Evolutionary conservation across 495 filamentous ascomycete species (phyloP), one percentile per base, ranked within the genome.

Genomic region (Xylona heveae): DNA sequence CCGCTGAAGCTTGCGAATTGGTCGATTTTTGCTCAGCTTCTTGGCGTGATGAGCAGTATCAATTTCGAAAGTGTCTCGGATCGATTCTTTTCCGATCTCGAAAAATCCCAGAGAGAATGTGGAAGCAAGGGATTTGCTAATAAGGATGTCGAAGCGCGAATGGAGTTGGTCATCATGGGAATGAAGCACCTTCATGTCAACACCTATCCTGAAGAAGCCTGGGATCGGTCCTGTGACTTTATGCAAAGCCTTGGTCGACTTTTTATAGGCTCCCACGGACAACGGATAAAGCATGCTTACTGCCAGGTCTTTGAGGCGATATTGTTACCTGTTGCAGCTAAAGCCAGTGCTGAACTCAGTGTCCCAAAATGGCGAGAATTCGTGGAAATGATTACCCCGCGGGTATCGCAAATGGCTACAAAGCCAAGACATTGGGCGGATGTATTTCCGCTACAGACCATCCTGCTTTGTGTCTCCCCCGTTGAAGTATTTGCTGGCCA

Each of bases 21-120:
- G 88, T 74, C 75, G 34, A 72, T 95, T 8, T 93, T 91, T 43
- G 73, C 76, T 16, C 81, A 91, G 44, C 55, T 95, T 12, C 59
- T 99, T 7, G 88, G 88, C 9, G 83, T 78, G 16, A 93, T 99
- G 83, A 91, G 88, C 51, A 77, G 74, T 32, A 67, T 80, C 40
- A 80, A 84, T 45, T 92, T 99, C 50, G 55, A 68, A 18, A 78
- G 68, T 38, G 85, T 99, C 19, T 65, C 78, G 16, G 66, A 72
- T 33, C 69, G 78, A 15, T 99, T 90, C 47, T 52, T 90, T 34
- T 50, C 50, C 14, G 84, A 94, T 47, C 64, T 99, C 3, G 74
- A 79, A 31, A 63, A 62, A 14, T 72, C 69, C 6, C 70, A 92
- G 34, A 71, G 71, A 41, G 73, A 81, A 3, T 59, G 82, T 35